Percentiles rank a stretch among this genome's conserved stretches.
phyloP scores from a whole-genome alignment of 495 filamentous ascomycete genomes.

The Lasiosphaeriaceae sp. region DNA sequence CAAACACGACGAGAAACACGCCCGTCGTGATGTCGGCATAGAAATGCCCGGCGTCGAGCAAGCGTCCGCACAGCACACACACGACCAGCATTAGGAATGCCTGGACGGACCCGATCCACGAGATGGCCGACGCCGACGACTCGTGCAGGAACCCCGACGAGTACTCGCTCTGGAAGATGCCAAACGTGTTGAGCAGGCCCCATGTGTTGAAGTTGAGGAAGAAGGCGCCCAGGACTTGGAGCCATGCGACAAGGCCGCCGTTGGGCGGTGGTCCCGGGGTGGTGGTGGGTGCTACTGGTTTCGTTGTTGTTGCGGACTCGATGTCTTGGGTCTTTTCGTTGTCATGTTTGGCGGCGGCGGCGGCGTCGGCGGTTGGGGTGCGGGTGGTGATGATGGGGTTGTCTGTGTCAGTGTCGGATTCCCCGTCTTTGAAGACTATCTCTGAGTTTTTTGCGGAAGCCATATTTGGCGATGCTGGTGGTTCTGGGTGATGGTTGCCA shows the following conservation, averaged over 20 bases:
- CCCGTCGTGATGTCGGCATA: slow-evolving; percentile 4
- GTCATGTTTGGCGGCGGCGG: no score
- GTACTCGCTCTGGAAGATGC: slow-evolving; percentile 31
- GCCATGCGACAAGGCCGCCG: slow-evolving; percentile 13
- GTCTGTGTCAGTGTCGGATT: not conserved
- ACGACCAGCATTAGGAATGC: slow-evolving; percentile 23
- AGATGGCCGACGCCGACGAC: slow-evolving; percentile 23
- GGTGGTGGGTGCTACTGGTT: not conserved
- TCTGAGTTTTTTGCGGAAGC: not conserved
- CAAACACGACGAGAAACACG: slow-evolving; percentile 43
- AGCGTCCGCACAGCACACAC: slow-evolving; percentile 22
- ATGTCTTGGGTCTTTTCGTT: no score
- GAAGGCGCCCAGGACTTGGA: slow-evolving; percentile 48
- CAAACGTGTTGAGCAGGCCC: slow-evolving; percentile 34
- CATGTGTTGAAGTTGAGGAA: slow-evolving; percentile 50
- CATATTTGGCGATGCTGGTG: not conserved
- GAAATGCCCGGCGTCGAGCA: slow-evolving; percentile 20
- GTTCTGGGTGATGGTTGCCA: not conserved
- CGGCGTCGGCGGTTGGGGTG: no score
- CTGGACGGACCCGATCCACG: slow-evolving; percentile 29
- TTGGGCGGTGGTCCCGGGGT: not conserved
- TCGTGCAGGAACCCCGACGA: slow-evolving; percentile 14
- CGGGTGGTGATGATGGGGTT: no score
- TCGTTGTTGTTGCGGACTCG: no score
- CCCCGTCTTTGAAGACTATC: not conserved